Evolutionary conservation across 2,329 filamentous ascomycete genomes (phyloP).

Genomic region (Plenodomus biglobosus): DNA sequence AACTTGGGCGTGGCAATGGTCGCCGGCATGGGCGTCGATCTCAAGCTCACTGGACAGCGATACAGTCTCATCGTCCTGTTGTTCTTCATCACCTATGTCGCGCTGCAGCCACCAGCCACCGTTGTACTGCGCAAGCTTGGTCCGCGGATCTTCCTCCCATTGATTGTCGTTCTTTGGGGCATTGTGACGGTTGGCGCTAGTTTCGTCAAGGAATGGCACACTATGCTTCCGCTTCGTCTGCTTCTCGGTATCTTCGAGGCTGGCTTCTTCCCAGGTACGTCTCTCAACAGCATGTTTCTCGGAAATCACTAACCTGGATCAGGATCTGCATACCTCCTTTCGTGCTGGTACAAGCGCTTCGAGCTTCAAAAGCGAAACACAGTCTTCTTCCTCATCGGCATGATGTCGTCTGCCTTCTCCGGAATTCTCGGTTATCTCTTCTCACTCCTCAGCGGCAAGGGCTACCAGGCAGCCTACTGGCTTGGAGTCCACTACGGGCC

Average conservation of each 20-base stretch:
- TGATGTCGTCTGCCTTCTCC: constrained; percentile 28
- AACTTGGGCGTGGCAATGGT: constrained; percentile 44
- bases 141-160: constrained; percentile 22
- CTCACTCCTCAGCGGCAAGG: constrained; percentile 54
- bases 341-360: constrained; percentile 61
- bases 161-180: constrained; percentile 27
- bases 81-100: constrained; percentile 32
- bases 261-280: constrained; percentile 30
- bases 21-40: constrained; percentile 34
- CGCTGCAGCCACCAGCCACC: constrained; percentile 27
- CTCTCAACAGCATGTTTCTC: not conserved
- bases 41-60: constrained; percentile 29
- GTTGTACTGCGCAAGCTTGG: constrained; percentile 27
- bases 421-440: constrained; percentile 32
- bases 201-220: constrained; percentile 29
- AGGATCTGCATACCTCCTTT: constrained; percentile 53
- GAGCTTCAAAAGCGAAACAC: constrained; percentile 59
- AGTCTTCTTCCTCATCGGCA: constrained; percentile 53
- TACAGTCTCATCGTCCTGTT: constrained; percentile 26
- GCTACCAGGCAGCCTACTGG: constrained; percentile 30
- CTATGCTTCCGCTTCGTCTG: constrained; percentile 24
- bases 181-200: constrained; percentile 27
- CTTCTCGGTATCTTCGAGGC: constrained; percentile 30
- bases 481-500: constrained; percentile 37
- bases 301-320: constrained; percentile 2